phyloP scores from a whole-genome alignment of 1,284 basidiomycete genomes.

The Heterobasidion annosum region DNA sequence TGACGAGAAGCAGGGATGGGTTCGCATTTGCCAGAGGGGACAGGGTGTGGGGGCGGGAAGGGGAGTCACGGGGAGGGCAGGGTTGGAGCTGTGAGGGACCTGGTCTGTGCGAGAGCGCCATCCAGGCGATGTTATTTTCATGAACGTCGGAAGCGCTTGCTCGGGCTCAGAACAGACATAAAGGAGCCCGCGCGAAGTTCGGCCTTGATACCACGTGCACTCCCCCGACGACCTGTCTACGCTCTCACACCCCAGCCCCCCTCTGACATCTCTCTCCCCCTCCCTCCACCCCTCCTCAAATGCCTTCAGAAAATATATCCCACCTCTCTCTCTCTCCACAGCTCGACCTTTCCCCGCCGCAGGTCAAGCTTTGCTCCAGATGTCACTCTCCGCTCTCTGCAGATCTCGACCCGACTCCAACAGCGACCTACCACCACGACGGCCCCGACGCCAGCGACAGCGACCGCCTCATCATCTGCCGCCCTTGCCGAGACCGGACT shows the following conservation, averaged over 20 bases:
- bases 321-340: conserved; percentile 15
- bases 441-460: conserved; percentile 21
- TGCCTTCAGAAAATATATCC: conserved; percentile 25
- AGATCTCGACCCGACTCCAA: conserved; percentile 17
- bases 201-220: background rate
- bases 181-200: background rate
- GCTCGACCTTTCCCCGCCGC: conserved; percentile 18
- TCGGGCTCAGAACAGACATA: background rate
- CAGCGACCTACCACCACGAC: conserved; percentile 16
- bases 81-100: no score
- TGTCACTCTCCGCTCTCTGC: conserved; percentile 25
- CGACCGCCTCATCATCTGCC: conserved; percentile 25
- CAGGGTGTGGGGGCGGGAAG: no score
- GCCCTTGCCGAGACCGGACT: conserved; percentile 22
- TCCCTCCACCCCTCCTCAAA: conserved; percentile 13
- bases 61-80: no score
- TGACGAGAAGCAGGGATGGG: no score
- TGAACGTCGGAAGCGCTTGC: background rate
- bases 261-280: conserved; percentile 8
- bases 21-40: no score
- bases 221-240: background rate
- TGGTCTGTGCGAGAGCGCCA: no score
- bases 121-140: no score
- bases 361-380: conserved; percentile 27
- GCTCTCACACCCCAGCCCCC: background rate